Evolutionary conservation across 176 grass and related monocot genomes (phyloP).

Genomic region (Musa beccarii): DNA sequence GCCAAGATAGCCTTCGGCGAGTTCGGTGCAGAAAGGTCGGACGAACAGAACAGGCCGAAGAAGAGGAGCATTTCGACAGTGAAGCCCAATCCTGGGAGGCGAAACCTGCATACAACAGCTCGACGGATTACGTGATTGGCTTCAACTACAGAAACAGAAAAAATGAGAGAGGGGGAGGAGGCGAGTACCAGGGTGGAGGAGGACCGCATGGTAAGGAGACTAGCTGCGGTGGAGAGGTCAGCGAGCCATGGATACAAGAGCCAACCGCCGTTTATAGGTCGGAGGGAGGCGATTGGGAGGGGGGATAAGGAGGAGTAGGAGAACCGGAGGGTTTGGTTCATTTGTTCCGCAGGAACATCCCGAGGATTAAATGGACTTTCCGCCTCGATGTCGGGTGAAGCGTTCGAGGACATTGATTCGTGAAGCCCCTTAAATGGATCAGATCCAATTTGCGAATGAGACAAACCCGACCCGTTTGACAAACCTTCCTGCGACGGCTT

Average conservation of each 20-base stretch:
- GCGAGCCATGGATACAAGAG: not conserved
- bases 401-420: too few relatives aligned
- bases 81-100: not conserved
- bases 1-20: conserved; percentile 16
- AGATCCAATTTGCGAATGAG: too few relatives aligned
- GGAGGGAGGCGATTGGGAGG: not conserved
- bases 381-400: too few relatives aligned
- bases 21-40: conserved; percentile 30
- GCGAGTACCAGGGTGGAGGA: conserved; percentile 51
- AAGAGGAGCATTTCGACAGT: not conserved
- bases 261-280: not conserved
- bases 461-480: too few relatives aligned
- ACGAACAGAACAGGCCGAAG: conserved; percentile 36
- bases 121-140: not conserved
- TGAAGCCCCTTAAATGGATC: too few relatives aligned
- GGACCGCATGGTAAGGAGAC: conserved; percentile 19
- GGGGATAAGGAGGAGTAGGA: not conserved
- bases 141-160: not conserved
- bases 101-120: conserved; percentile 4
- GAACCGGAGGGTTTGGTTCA: not conserved
- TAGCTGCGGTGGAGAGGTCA: conserved; percentile 21
- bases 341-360: not conserved
- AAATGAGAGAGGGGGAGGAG: not conserved
- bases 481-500: too few relatives aligned
- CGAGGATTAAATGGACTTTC: too few relatives aligned